These are phyloP conservation scores for Pseudogymnoascus sp. DNA, from an alignment of 2,329 filamentous ascomycete species.

Conservation along the genomic window DNA sequence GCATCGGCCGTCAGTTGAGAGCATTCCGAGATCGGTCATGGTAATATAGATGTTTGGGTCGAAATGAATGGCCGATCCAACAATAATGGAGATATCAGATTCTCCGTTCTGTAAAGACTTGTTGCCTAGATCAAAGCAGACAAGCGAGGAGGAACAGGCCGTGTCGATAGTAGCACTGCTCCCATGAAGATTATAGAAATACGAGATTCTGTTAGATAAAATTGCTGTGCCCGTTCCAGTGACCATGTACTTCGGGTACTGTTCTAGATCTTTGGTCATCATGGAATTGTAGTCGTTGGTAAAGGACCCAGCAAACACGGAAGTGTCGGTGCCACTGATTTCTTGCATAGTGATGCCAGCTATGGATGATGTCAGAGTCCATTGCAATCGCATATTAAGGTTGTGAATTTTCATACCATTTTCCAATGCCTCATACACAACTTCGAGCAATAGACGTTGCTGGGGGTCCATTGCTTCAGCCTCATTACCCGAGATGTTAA, in stretches of 20 bases:
- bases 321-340: background rate
- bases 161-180: constrained; percentile 34
- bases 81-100: constrained; percentile 32
- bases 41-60: too few relatives aligned
- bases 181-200: constrained; percentile 46
- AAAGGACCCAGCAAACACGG: background rate
- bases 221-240: constrained; percentile 47
- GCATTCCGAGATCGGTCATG: too few relatives aligned
- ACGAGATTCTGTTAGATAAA: constrained; percentile 47
- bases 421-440: background rate
- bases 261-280: background rate
- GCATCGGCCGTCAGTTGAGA: too few relatives aligned
- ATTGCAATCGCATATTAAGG: too few relatives aligned
- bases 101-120: constrained; percentile 42
- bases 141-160: constrained; percentile 49
- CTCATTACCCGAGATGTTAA: background rate
- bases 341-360: background rate
- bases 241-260: constrained; percentile 35
- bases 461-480: background rate
- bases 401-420: too few relatives aligned
- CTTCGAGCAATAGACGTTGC: background rate
- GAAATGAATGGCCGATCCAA: constrained; percentile 17
- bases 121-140: constrained; percentile 48
- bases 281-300: background rate
- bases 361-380: background rate